These are phyloP conservation scores for Paecilomyces sp. DNA, from an alignment of 2,329 filamentous ascomycete genomes.

Conservation along the genomic window DNA sequence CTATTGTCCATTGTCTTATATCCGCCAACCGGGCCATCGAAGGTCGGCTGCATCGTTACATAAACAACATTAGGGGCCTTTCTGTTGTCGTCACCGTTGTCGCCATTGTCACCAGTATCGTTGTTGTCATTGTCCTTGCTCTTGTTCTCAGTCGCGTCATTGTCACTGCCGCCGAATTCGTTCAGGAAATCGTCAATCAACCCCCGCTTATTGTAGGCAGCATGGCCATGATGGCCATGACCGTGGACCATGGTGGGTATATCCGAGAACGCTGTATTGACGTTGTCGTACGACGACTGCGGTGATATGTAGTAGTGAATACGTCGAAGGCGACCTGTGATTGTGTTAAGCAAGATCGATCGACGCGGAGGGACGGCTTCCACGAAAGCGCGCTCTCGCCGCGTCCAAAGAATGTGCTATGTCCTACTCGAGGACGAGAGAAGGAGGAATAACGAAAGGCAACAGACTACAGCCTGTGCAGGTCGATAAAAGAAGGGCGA, in stretches of 20 bases:
- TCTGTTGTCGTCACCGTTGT: neutral
- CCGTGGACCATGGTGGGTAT: conserved; percentile 21
- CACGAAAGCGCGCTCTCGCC: neutral
- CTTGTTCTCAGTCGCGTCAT: neutral
- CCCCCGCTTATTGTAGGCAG: conserved; percentile 4
- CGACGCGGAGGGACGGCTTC: neutral
- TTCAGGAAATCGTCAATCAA: conserved; percentile 9
- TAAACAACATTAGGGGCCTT: conserved; percentile 34
- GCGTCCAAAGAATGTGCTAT: neutral
- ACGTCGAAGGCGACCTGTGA: neutral
- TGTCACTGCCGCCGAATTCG: neutral
- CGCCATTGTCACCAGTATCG: conserved; percentile 3
- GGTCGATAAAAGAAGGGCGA: conserved; percentile 29
- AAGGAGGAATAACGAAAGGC: conserved; percentile 9
- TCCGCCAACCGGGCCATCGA: conserved; percentile 43
- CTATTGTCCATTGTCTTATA: conserved; percentile 32
- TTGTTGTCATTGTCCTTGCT: conserved; percentile 1
- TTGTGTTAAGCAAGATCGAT: neutral
- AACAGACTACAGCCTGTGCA: conserved; percentile 11
- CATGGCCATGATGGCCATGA: conserved; percentile 23
- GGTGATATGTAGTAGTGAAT: neutral
- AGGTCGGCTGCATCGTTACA: conserved; percentile 47
- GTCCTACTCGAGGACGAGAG: conserved; percentile 5
- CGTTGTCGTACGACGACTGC: neutral
- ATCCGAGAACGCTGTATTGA: neutral